Evolutionary conservation across 495 filamentous ascomycete genomes (phyloP), one percentile per base, ranked within the genome.

Genomic region (Gamarada debralockiae): DNA sequence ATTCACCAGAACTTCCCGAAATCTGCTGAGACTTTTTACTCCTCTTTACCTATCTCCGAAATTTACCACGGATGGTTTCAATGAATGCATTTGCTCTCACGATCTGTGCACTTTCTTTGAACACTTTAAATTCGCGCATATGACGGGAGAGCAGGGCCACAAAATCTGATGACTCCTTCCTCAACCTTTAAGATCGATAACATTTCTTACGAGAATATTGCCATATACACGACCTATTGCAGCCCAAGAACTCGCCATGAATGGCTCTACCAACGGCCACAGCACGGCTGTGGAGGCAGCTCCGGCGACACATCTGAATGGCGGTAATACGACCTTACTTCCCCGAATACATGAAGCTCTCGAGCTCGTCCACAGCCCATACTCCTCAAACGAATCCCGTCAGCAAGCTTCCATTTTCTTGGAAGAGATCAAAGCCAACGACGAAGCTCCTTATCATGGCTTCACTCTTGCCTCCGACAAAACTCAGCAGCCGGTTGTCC

Each of bases 361-460:
- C 50, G 77, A 92, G 41, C 80, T 92, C 53, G 84, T 95, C 48
- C 90, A 97, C 72, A 85, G 81, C 58, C 83, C 92, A 18, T 76
- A 84, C 48, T 92, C 90, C 21, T 74, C 84, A 45, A 96, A 96
- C 70, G 81, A 87, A 45, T 72, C 85, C n/a, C 91, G 93, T 42
- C 80, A 86, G 64, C 77, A 95, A 61, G 93, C 93, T 34, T 81
- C 89, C 47, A 61, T 76, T 7, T 95, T 87, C 65, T 83, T 99
- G 51, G 92, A 97, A 63, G 68, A 85, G 15, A 76, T 92, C 55
- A 96, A 96, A 68, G 75, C 78, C 24, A 79, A 85, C 60, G 74
- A 81, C 41, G 79, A 89, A 48, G 91, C 92, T 0, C 89, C 90
- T 13, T 82, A 81, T 18, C 83, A 90, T 70, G 95, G 95, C n/a